These are phyloP conservation scores for Acanthamoeba triangularis DNA, from an alignment of 208 protist genomes.

Conservation along the genomic window DNA sequence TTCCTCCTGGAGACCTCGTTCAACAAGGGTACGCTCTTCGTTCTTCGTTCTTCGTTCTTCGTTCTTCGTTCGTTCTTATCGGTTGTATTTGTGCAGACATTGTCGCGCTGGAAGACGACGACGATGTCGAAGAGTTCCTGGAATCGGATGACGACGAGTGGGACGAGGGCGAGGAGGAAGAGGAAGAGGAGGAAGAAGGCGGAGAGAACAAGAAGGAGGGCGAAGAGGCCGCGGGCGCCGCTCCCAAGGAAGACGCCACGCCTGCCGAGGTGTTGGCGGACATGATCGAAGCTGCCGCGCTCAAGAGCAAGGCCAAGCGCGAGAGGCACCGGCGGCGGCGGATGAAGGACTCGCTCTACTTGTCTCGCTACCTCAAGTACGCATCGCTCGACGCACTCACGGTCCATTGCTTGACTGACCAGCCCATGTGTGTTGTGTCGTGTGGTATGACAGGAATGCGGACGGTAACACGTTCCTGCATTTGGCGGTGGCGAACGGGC, in stretches of 20 bases:
- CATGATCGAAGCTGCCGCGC: background rate
- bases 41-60: background rate
- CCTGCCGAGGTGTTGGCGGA: background rate
- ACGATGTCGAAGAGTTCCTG: background rate
- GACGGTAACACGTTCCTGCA: slow-evolving; percentile 54
- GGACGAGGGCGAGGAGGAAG: background rate
- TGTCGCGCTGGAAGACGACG: background rate
- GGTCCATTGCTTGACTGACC: background rate
- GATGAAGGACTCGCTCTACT: background rate
- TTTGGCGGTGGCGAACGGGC: slow-evolving; percentile 13
- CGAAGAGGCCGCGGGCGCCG: background rate
- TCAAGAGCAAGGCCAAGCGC: background rate
- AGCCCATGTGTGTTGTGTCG: background rate
- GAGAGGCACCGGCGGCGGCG: background rate
- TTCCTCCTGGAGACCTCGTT: slow-evolving; percentile 30
- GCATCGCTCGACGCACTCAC: background rate
- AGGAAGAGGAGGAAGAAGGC: background rate
- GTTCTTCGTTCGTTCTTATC: background rate
- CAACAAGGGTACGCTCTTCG: background rate
- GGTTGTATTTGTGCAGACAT: background rate
- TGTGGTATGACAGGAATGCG: background rate
- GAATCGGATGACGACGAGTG: background rate
- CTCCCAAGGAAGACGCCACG: background rate
- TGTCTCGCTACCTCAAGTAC: background rate
- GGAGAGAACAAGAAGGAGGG: background rate